These are phyloP conservation scores for Hemileccinum rubropunctum DNA, from an alignment of 768 basidiomycete species.

Conservation along the genomic window DNA sequence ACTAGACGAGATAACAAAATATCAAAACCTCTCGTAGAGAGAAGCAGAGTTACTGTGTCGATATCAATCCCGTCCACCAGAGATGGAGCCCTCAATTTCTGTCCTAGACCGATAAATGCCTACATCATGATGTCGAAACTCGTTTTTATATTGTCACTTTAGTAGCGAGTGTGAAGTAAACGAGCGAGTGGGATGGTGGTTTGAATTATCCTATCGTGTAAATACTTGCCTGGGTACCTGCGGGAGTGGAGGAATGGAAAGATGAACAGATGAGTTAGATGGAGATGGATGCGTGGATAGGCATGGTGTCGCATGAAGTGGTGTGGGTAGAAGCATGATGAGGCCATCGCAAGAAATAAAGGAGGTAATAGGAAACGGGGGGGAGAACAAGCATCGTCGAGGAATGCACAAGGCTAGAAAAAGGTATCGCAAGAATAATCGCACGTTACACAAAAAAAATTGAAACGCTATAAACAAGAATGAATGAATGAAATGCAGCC, in stretches of 20 bases:
- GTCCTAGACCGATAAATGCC: too few species aligned
- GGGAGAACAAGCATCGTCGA: constrained; percentile 10
- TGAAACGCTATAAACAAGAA: constrained; percentile 7
- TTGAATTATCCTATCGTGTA: background rate
- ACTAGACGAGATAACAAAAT: too few species aligned
- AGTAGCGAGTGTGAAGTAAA: constrained; percentile 2
- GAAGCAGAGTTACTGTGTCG: too few species aligned
- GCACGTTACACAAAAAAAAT: constrained; percentile 1
- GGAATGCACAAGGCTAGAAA: constrained; percentile 3
- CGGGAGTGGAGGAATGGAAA: background rate
- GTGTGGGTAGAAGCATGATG: background rate
- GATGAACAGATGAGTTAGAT: constrained; percentile 7
- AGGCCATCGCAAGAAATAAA: constrained; percentile 5
- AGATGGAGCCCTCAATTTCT: too few species aligned
- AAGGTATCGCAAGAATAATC: constrained; percentile 14
- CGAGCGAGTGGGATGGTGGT: constrained; percentile 3
- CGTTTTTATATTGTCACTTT: background rate
- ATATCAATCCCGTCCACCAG: too few species aligned
- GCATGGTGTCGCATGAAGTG: constrained; percentile 10
- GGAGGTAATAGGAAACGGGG: background rate
- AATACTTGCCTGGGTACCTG: background rate
- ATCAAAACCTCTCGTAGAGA: too few species aligned
- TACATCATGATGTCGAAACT: too few species aligned
- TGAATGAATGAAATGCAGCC: background rate
- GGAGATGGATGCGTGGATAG: background rate